A percentile compares a stretch with the other conserved stretches of the same genome.
These are phyloP conservation scores for Lentinus tigrinus DNA, from an alignment of 768 basidiomycete genomes.

Conservation along the genomic window DNA sequence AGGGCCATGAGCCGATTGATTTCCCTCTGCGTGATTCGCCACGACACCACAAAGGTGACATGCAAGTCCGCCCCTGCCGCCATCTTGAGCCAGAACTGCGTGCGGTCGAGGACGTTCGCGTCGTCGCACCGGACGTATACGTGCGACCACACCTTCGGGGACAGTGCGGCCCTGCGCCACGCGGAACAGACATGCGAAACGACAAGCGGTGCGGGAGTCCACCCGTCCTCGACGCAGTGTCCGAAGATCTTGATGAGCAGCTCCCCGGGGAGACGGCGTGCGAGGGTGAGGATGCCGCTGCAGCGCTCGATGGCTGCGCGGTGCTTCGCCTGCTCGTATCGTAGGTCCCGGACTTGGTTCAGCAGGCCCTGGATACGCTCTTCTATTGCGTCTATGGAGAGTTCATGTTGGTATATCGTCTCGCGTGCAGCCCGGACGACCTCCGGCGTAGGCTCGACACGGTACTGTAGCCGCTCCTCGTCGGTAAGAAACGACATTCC, in stretches of 20 bases:
- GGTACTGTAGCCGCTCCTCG: constrained; percentile 11
- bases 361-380: constrained; percentile 42
- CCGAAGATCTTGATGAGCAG: constrained; percentile 55
- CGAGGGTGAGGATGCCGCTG: constrained; percentile 51
- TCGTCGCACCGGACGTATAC: constrained; percentile 50
- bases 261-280: constrained; percentile 54
- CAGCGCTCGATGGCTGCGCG: constrained; percentile 41
- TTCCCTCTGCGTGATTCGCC: constrained; percentile 28
- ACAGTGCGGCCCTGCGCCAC: constrained; percentile 53
- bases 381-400: constrained; percentile 41
- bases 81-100: constrained; percentile 50
- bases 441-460: constrained; percentile 24
- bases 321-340: constrained; percentile 43
- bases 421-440: constrained; percentile 20
- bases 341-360: constrained; percentile 40
- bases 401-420: constrained; percentile 36
- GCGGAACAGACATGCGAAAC: constrained; percentile 58
- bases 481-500: neutral
- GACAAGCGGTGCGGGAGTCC: constrained; percentile 53
- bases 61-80: constrained; percentile 43
- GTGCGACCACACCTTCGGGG: constrained; percentile 58
- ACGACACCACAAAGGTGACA: constrained; percentile 39
- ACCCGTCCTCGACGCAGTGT: constrained; percentile 46
- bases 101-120: constrained; percentile 40
- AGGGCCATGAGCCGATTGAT: constrained; percentile 38